Evolutionary conservation across 148 eudicot genomes (phyloP), one percentile per base, ranked within the genome.

Genomic region (Hydrangea macrophylla): DNA sequence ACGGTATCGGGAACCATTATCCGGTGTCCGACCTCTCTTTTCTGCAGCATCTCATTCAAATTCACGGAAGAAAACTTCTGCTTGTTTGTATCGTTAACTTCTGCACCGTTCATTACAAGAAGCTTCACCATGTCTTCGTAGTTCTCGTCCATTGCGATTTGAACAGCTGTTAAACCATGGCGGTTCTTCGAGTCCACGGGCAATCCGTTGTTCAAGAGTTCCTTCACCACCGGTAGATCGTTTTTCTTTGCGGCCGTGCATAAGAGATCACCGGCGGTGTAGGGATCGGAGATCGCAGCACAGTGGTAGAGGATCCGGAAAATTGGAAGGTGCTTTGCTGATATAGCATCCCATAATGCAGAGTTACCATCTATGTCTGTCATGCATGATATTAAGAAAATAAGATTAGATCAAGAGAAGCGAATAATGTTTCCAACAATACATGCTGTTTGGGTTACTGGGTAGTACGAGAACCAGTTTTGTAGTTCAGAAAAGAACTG

Each of bases 321-420:
- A 40, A 76, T 76, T n/a, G 86, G 70, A 35, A 73, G 80, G 55
- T 79, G 73, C 55, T 82, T 79, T 56, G 76, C 55, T 36, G 75
- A 56, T 56, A 82, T 73, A 7, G 86, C 82, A 48, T 79, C 83
- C 86, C 86, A 82, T 36, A 82, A 23, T 53, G 86, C 86, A 31
- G 86, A 79, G 78, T 82, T 76, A 1, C 83, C 85, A 32, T 82
- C 66, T 11, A 48, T 22, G 68, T 82, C 85, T 82, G 80, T 35
- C 36, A 63, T 63, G 15, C 9, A 63, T 35, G 9, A 18, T 17
- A 15, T 18, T 25, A 60, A 6, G 55, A 39, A 28, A 54, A 27
- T 27, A 11, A 24, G 13, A 28, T 63, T 6, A 42, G 53, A 48
- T 48, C 53, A 48, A 48, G 53, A 48, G n/a, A 18, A 18, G 1